phyloP scores from a whole-genome alignment of 2,329 filamentous ascomycete genomes.

The Cordyceps tenuipes region DNA sequence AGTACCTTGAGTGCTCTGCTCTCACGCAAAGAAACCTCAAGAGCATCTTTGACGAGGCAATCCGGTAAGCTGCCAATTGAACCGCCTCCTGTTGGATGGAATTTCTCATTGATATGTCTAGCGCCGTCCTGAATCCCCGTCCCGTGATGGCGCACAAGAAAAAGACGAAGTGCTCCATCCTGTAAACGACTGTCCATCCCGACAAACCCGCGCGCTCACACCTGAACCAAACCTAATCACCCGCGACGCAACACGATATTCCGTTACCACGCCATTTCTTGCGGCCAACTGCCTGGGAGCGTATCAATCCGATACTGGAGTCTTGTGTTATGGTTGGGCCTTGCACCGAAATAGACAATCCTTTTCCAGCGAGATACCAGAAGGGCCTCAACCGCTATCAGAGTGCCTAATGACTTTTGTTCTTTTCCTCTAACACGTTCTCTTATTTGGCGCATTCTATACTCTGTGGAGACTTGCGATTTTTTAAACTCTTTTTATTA shows the following conservation, averaged over 20 bases:
- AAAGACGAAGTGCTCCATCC: constrained; percentile 60
- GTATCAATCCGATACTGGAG: constrained; percentile 14
- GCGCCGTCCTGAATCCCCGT: constrained; percentile 63
- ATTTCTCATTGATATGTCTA: constrained; percentile 28
- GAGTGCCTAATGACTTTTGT: constrained; percentile 10
- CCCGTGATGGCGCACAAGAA: constrained; percentile 50
- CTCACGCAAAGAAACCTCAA: constrained; percentile 95
- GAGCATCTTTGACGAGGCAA: constrained; percentile 97
- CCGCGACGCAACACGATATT: constrained; percentile 1
- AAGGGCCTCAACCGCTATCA: constrained; percentile 4
- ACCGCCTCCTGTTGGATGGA: neutral
- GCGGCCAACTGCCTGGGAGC: constrained; percentile 2
- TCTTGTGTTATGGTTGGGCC: constrained; percentile 13
- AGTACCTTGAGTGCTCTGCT: constrained; percentile 96
- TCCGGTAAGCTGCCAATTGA: constrained; percentile 58
- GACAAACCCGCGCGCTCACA: neutral
- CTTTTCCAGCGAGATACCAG: constrained; percentile 12
- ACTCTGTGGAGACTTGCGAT: constrained; percentile 6
- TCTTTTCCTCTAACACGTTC: neutral
- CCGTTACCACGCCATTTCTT: neutral
- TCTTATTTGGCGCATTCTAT: constrained; percentile 9
- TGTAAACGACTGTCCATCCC: constrained; percentile 36
- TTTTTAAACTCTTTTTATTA: constrained; percentile 5
- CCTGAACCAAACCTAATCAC: neutral
- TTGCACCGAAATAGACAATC: constrained; percentile 10